Base-by-base conservation (phyloP, 2,329 filamentous ascomycete genomes). In the Colletotrichum destructivum region DNA sequence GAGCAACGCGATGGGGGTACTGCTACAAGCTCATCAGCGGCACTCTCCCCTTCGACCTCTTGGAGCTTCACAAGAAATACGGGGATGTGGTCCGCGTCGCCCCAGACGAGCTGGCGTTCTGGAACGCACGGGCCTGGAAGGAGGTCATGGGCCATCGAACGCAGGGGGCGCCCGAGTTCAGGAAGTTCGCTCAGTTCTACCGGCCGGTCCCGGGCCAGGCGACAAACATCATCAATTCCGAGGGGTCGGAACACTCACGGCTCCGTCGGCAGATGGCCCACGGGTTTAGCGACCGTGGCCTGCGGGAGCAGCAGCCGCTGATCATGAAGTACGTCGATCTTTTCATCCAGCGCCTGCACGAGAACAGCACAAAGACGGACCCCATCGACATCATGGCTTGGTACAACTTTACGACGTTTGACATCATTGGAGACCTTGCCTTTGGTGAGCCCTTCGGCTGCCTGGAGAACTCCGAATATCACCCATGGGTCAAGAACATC, bases 301-400 rank as follows among this genome's bases (percentile, higher is more conserved):
- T 83, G 75, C 72, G 74, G 23, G 76, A 77, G 4, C 79, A 82
- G 55, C 75, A 81, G 60, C 73, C 75, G 0, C 65, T 79, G 64
- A 68, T 26, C 26, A 26, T 26, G 26, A 26, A 26, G 26, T 26
- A 26, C 4, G 26, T 26, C 26, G 26, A 26, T 2, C 40, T 67
- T 9, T 21, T 71, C 6, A 62, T 71, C 4, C 16, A 70, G 7
- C 59, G 66, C 4, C 56, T 79, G 21, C 42, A 64, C 47, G 65
- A 76, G 42, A 69, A 75, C 15, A 40, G 40, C 18, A 12, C 0
- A 0, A 18, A 3, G 3, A 42, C 6, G 11, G 26, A 59, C 5
- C 40, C 26, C 3, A 31, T 65, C 4, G 74, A 81, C 55, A 66
- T 80, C 13, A 60, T 40, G 52, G 51, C 38, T 0, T 73, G 69